Evolutionary conservation across 2,329 filamentous ascomycete genomes (phyloP).

Genomic region (Exophiala oligosperma): DNA sequence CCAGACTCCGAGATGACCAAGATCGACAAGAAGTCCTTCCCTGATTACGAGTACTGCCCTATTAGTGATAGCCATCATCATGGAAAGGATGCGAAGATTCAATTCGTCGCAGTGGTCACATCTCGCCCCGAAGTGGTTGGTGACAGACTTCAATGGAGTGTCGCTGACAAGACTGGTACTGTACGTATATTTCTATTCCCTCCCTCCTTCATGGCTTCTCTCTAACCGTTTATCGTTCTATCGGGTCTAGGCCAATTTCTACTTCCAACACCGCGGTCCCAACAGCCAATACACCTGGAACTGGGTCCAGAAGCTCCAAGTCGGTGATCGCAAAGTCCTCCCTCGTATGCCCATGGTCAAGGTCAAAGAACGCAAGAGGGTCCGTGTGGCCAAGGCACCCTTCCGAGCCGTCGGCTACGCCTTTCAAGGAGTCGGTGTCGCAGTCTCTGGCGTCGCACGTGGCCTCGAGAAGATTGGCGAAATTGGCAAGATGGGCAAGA

Average conservation of each 20-base stretch:
- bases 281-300: conserved; percentile 28
- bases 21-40: conserved; percentile 19
- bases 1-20: conserved; percentile 19
- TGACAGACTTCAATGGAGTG: conserved; percentile 24
- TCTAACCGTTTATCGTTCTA: neutral
- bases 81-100: conserved; percentile 26
- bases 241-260: conserved; percentile 27
- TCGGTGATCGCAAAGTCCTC: conserved; percentile 25
- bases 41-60: conserved; percentile 25
- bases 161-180: conserved; percentile 25
- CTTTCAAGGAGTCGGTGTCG: conserved; percentile 17
- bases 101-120: conserved; percentile 27
- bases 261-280: conserved; percentile 27
- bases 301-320: conserved; percentile 23
- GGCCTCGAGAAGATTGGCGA: conserved; percentile 24
- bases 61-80: conserved; percentile 16
- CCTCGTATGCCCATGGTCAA: conserved; percentile 27
- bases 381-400: conserved; percentile 22
- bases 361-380: conserved; percentile 21
- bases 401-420: conserved; percentile 20
- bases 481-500: conserved; percentile 20
- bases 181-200: conserved; percentile 12
- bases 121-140: conserved; percentile 20
- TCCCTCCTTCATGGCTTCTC: neutral
- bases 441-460: conserved; percentile 16